Evolutionary conservation across 306 rosid genomes (phyloP).

Genomic region (Cucumis melo): DNA sequence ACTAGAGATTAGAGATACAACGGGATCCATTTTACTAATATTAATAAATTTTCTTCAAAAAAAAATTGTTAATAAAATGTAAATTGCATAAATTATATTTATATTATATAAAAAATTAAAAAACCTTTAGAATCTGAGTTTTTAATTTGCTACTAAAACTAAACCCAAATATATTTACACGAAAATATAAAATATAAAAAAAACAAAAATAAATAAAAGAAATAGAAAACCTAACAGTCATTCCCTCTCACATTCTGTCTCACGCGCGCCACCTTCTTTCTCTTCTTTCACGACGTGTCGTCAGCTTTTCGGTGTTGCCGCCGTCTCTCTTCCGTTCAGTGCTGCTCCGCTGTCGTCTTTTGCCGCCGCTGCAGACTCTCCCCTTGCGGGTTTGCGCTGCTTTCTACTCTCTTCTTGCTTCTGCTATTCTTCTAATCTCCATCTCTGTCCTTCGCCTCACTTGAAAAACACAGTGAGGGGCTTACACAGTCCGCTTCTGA

Average conservation of each 20-base stretch:
- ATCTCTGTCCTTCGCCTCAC: not conserved
- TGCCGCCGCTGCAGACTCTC: not conserved
- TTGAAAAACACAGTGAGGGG: not conserved
- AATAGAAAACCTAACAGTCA: not conserved
- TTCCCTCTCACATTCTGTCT: not conserved
- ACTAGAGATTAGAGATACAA: too few species aligned
- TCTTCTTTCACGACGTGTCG: not conserved
- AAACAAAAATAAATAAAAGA: too few species aligned
- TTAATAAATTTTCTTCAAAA: too few species aligned
- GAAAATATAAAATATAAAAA: too few species aligned
- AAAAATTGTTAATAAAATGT: too few species aligned
- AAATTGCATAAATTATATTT: too few species aligned
- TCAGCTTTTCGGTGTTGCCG: not conserved
- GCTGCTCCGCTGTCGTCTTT: not conserved
- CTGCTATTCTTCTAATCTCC: not conserved
- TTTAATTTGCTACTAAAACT: too few species aligned
- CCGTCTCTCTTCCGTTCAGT: not conserved
- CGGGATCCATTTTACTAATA: too few species aligned
- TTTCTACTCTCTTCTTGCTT: not conserved
- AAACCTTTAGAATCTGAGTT: too few species aligned
- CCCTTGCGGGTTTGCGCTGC: not conserved
- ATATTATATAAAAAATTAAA: too few species aligned
- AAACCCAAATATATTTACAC: too few species aligned
- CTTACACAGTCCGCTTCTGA: not conserved
- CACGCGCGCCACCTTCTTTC: not conserved